Percentiles rank a stretch among this genome's conserved stretches.
Conservation (phyloP, 169 alveolate species). For the Toxoplasma gondii region DNA sequence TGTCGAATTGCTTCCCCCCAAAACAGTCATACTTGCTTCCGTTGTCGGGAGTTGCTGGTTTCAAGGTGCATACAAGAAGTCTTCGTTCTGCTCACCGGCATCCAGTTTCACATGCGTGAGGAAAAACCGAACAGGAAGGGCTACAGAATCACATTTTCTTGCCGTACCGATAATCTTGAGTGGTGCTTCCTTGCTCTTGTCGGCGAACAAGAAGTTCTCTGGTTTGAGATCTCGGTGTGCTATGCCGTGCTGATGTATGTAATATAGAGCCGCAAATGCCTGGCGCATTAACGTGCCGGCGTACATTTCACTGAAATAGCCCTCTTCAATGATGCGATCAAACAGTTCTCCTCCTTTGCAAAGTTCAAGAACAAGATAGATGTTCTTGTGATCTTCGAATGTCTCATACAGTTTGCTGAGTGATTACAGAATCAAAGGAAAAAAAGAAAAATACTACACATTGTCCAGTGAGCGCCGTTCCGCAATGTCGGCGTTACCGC, state of each 20-base stretch:
- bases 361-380: slow-evolving; percentile 86
- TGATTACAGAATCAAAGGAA: neutral
- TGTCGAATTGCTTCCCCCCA: too few relatives aligned
- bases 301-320: slow-evolving; percentile 87
- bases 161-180: slow-evolving; percentile 78
- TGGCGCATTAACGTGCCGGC: slow-evolving; percentile 93
- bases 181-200: slow-evolving; percentile 77
- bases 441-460: too few relatives aligned
- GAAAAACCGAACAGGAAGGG: too few relatives aligned
- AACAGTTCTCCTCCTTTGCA: slow-evolving; percentile 94
- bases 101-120: too few relatives aligned
- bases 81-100: too few relatives aligned
- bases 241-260: slow-evolving; percentile 90
- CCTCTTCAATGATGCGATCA: slow-evolving; percentile 87
- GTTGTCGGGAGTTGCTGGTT: too few relatives aligned
- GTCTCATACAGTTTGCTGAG: slow-evolving; percentile 79
- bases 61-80: too few relatives aligned
- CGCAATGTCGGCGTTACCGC: too few relatives aligned
- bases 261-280: slow-evolving; percentile 90
- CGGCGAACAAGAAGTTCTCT: slow-evolving; percentile 85
- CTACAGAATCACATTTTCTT: too few relatives aligned
- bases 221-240: slow-evolving; percentile 92
- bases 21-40: too few relatives aligned
- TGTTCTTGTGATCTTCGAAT: slow-evolving; percentile 81
- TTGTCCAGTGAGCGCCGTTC: too few relatives aligned